Base-by-base conservation (phyloP, 345 rosid species). In the Arabidopsis thaliana region DNA sequence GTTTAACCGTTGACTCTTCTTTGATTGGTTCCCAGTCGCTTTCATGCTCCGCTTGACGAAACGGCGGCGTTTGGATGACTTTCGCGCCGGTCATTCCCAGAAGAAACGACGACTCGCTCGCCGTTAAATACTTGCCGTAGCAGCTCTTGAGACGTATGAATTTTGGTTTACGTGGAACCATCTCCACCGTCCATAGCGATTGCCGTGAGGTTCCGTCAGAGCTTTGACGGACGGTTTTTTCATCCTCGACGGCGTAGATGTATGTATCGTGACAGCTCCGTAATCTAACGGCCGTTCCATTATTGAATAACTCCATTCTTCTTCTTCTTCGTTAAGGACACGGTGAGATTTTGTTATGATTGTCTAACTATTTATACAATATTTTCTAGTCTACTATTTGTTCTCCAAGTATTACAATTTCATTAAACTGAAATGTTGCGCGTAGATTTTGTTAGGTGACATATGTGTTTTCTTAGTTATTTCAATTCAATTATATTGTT, bases 201-300 rank as follows among this genome's bases (percentile, higher is more conserved):
- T 74, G 85, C 53, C 79, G 71, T 5, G 88, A 77, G 2, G 76
- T 51, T 4, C 84, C 87, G 66, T 85, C 83, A 1, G 87, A 77
- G 81, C 89, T 88, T 76, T 94, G 98, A 53, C 92, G 91, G 69
- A 84, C 77, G 28, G 81, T 57, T 78, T 80, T 74, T 6, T 83
- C 81, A 56, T 90, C 95, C 59, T 88, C 93, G 48, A 82, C 89
- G 46, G 97, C 97, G 38, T 83, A 73, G 5, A 94, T 67, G 72
- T 91, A 91, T 65, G 91, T 94, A 16, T 85, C 93, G 33, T 86
- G 90, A 85, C 87, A 93, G 87, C 96, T 85, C 8, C 92, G 86
- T 73, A 94, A 87, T 75, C 83, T 90, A 10, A 91, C 87, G n/a
- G 85, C 90, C 71, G 76, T 83, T 0, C 88, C 72, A 49, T 87